Evolutionary conservation across 345 rosid species (phyloP).

Genomic region (Murraya koenigii): DNA sequence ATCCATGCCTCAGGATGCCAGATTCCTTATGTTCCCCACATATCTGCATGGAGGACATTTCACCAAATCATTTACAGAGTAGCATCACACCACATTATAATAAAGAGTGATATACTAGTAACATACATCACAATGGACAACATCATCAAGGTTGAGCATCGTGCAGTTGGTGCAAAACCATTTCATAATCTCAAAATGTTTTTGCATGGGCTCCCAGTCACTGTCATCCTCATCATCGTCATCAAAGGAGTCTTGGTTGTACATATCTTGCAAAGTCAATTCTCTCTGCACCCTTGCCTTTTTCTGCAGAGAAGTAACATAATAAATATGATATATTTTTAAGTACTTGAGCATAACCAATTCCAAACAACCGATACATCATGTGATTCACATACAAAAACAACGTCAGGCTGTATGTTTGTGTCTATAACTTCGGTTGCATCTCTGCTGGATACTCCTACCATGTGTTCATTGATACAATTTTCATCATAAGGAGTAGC

Average conservation of each 20-base stretch:
- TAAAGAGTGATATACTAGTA: background rate
- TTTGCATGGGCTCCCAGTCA: slow-evolving; percentile 88
- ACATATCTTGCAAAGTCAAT: slow-evolving; percentile 71
- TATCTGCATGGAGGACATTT: slow-evolving; percentile 47
- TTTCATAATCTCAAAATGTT: slow-evolving; percentile 48
- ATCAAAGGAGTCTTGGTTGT: slow-evolving; percentile 41
- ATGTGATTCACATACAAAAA: slow-evolving; percentile 35
- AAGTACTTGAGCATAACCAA: background rate
- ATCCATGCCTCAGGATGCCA: slow-evolving; percentile 75
- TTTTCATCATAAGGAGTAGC: slow-evolving; percentile 21
- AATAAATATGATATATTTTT: background rate
- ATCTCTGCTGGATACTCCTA: slow-evolving; percentile 12
- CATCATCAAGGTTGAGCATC: slow-evolving; percentile 68
- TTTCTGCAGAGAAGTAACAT: slow-evolving; percentile 32
- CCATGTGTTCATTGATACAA: slow-evolving; percentile 26
- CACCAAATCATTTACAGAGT: slow-evolving; percentile 16
- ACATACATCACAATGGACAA: slow-evolving; percentile 73
- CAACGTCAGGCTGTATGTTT: slow-evolving; percentile 25
- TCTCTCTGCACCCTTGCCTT: slow-evolving; percentile 50
- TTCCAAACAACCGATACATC: slow-evolving; percentile 1
- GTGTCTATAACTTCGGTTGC: slow-evolving; percentile 25
- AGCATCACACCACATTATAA: background rate
- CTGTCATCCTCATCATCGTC: slow-evolving; percentile 88
- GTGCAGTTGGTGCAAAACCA: slow-evolving; percentile 97
- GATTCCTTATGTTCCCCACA: slow-evolving; percentile 92